Percentiles rank a stretch among this genome's conserved stretches.
Conservation (phyloP, 768 basidiomycete genomes). For the Tricholomella constricta region DNA sequence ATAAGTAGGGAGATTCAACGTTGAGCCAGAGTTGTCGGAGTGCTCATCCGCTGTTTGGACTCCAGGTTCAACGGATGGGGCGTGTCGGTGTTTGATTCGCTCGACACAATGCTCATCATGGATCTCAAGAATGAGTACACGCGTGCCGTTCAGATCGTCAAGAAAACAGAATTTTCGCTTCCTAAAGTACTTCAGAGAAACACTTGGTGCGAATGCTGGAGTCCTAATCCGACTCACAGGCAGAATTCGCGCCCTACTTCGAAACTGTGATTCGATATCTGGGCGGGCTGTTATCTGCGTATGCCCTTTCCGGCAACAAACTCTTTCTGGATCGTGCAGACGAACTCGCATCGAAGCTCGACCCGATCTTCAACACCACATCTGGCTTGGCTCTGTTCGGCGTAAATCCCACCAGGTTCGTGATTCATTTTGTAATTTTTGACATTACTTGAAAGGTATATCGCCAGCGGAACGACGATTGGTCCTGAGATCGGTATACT, state of each 20-base stretch:
- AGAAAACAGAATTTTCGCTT: constrained; percentile 50
- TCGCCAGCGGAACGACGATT: constrained; percentile 29
- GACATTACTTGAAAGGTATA: not conserved
- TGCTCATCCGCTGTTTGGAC: not conserved
- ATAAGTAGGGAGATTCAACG: constrained; percentile 47
- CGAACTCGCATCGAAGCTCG: constrained; percentile 72
- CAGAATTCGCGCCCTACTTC: constrained; percentile 57
- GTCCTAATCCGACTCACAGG: constrained; percentile 17
- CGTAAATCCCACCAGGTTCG: constrained; percentile 66
- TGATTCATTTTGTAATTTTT: not conserved
- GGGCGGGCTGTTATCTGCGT: constrained; percentile 83
- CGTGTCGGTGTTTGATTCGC: constrained; percentile 73
- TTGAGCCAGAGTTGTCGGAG: not conserved
- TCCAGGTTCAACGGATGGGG: constrained; percentile 81
- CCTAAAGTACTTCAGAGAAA: constrained; percentile 35
- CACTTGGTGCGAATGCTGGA: not conserved
- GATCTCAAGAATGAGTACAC: constrained; percentile 70
- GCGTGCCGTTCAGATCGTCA: constrained; percentile 58
- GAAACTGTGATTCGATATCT: constrained; percentile 91
- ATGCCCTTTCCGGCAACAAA: constrained; percentile 68
- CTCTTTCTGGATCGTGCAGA: constrained; percentile 71
- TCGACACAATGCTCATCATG: constrained; percentile 88
- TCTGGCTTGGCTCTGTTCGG: constrained; percentile 72
- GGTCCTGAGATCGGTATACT: constrained; percentile 45
- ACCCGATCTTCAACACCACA: constrained; percentile 70